Percentiles rank a stretch among this genome's conserved stretches.
Conservation (phyloP, 805 yeast genomes). For the Wickerhamiella cacticola region DNA sequence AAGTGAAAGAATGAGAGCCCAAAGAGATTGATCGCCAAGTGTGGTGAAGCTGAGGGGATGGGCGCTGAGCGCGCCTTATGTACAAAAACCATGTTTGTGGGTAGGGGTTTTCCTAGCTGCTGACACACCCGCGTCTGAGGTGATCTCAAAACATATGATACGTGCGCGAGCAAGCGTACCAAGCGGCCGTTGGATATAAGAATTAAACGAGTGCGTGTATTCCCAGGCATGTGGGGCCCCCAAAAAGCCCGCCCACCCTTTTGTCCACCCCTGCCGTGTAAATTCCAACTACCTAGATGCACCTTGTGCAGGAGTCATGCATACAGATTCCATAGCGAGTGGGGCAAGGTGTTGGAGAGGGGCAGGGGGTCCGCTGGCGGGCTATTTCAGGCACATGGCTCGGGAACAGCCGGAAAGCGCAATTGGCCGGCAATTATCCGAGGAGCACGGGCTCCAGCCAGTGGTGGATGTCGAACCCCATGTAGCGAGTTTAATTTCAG, state of each 20-base stretch:
- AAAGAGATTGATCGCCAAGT: not conserved
- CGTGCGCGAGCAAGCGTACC: too few relatives aligned
- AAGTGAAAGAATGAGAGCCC: slow-evolving; percentile 1
- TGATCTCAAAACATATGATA: not conserved
- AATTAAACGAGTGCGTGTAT: too few relatives aligned
- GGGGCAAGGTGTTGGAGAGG: too few relatives aligned
- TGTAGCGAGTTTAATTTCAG: not conserved
- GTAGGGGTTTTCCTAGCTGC: slow-evolving; percentile 1
- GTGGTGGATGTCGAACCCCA: too few relatives aligned
- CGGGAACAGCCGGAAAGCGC: too few relatives aligned
- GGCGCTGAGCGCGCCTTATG: not conserved
- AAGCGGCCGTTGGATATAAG: too few relatives aligned
- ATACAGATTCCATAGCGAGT: not conserved
- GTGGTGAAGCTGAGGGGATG: not conserved
- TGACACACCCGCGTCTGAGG: not conserved
- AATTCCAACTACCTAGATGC: slow-evolving; percentile 1
- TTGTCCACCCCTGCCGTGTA: not conserved
- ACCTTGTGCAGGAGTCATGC: slow-evolving; percentile 1
- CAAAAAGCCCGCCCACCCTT: too few relatives aligned
- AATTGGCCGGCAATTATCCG: too few relatives aligned
- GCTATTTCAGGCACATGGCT: too few relatives aligned
- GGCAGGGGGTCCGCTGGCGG: too few relatives aligned
- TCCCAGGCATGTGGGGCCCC: too few relatives aligned
- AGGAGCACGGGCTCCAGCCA: too few relatives aligned
- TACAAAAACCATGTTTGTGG: not conserved